Conservation (phyloP, 176 grass and related monocot species). For the Tillandsia fasciculata region DNA sequence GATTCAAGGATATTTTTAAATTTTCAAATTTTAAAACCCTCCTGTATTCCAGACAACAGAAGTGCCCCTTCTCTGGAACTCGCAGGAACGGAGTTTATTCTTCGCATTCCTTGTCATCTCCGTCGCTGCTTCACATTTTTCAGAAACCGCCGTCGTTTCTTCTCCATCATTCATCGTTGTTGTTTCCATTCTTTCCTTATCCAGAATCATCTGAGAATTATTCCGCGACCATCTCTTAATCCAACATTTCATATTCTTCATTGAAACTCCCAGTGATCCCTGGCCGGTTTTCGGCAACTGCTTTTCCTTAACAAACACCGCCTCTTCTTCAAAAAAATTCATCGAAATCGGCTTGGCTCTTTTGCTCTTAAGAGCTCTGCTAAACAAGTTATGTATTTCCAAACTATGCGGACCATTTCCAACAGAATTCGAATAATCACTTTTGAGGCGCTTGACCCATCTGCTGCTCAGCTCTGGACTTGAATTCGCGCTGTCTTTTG, state of each 20-base stretch:
- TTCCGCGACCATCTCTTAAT: neutral
- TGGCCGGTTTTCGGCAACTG: neutral
- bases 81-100: neutral
- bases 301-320: neutral
- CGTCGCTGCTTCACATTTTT: neutral
- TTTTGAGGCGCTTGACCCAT: neutral
- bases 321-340: neutral
- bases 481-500: neutral
- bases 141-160: neutral
- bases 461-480: neutral
- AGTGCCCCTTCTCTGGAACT: neutral
- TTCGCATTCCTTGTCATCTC: neutral
- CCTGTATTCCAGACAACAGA: neutral
- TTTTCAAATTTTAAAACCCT: neutral
- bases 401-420: neutral
- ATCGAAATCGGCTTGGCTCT: neutral
- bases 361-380: neutral
- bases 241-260: neutral
- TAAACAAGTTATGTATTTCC: neutral
- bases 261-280: neutral
- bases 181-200: neutral
- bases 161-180: neutral
- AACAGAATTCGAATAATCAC: neutral
- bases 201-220: neutral
- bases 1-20: too few relatives aligned